Conservation (phyloP, 192 early-diverging fungal genomes). For the Allomyces arbusculus region DNA sequence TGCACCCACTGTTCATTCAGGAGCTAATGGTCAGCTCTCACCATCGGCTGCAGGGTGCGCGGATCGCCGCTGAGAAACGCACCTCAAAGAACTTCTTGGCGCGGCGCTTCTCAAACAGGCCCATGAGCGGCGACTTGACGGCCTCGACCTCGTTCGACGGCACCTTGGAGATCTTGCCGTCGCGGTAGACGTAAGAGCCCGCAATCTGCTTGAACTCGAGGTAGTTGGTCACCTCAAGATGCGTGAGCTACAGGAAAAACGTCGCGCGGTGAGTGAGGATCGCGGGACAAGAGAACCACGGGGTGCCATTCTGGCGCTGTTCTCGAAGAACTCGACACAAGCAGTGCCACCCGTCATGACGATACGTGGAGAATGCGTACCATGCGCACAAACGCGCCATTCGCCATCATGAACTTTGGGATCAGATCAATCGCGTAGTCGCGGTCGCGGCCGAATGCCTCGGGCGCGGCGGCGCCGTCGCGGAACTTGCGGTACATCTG, state of each 20-base stretch:
- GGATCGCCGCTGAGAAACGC: background rate
- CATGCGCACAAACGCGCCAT: constrained; percentile 90
- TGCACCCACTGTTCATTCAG: constrained; percentile 42
- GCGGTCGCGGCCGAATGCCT: constrained; percentile 42
- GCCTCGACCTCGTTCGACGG: constrained; percentile 80
- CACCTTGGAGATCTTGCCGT: constrained; percentile 84
- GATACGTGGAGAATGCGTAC: no score
- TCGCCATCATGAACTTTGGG: constrained; percentile 99
- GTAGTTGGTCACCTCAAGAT: constrained; percentile 96
- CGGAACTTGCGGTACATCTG: constrained; percentile 57
- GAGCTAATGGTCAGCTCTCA: background rate
- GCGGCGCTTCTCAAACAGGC: constrained; percentile 83
- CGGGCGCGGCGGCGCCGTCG: constrained; percentile 21
- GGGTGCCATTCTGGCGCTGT: no score
- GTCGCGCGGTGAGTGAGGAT: no score
- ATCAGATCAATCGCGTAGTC: constrained; percentile 97
- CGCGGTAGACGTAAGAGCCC: constrained; percentile 79
- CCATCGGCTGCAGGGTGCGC: background rate
- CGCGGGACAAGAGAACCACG: no score
- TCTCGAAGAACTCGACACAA: no score
- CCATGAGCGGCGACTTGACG: constrained; percentile 62
- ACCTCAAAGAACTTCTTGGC: constrained; percentile 79
- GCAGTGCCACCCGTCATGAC: no score
- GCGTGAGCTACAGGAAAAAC: constrained; percentile 31
- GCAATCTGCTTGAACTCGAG: constrained; percentile 91